Conservation (phyloP, 768 basidiomycete genomes). For the Glaciozyma martinii region DNA sequence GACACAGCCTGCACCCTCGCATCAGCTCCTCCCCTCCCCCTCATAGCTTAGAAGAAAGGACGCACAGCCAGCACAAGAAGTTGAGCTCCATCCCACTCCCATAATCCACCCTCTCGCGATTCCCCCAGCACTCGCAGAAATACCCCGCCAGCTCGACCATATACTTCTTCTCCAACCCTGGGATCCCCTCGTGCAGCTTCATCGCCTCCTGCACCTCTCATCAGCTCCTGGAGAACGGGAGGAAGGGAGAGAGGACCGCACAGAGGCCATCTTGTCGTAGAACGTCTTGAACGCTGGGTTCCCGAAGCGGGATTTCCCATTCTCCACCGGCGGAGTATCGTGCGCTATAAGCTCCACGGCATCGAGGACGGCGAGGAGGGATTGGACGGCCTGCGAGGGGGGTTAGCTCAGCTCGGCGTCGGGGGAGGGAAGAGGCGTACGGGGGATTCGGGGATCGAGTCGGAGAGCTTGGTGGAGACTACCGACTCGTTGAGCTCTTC, state of each 20-base stretch:
- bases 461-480: constrained; percentile 59
- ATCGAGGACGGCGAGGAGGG: constrained; percentile 58
- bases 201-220: constrained; percentile 46
- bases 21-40: neutral
- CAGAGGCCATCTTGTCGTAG: constrained; percentile 58
- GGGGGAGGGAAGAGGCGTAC: neutral
- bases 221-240: neutral
- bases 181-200: constrained; percentile 52
- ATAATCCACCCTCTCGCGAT: constrained; percentile 84
- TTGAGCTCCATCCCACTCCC: constrained; percentile 99
- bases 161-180: constrained; percentile 52
- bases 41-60: constrained; percentile 1
- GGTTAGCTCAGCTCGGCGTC: neutral
- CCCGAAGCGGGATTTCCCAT: constrained; percentile 76
- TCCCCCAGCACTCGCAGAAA: constrained; percentile 84
- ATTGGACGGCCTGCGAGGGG: constrained; percentile 52
- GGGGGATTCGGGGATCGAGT: neutral
- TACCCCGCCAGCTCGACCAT: constrained; percentile 67
- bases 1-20: constrained; percentile 55
- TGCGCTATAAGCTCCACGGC: constrained; percentile 57
- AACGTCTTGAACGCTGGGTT: constrained; percentile 94
- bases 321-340: constrained; percentile 75
- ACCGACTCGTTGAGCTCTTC: constrained; percentile 65
- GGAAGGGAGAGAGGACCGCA: neutral
- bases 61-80: constrained; percentile 92